These are phyloP conservation scores for Metschnikowia drakensbergensis DNA, from an alignment of 805 yeast species.

Conservation along the genomic window DNA sequence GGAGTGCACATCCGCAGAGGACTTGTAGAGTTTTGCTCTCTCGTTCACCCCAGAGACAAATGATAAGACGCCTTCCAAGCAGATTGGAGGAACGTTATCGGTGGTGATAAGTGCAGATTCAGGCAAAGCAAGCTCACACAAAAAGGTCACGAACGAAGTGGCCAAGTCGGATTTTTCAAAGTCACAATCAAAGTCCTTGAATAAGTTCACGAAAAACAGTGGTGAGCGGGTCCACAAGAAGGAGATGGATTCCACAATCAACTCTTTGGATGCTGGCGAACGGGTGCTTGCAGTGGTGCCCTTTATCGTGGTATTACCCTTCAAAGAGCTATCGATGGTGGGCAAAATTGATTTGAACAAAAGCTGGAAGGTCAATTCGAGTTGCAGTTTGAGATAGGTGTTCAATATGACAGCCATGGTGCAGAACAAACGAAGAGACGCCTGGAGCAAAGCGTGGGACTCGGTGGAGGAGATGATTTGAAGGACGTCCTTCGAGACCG, in stretches of 20 bases:
- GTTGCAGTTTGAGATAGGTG: constrained; percentile 66
- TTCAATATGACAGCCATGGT: constrained; percentile 68
- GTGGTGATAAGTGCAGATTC: constrained; percentile 79
- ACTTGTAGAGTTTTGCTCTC: constrained; percentile 33
- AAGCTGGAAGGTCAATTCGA: constrained; percentile 65
- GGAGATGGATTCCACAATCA: constrained; percentile 79
- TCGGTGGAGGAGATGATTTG: constrained; percentile 74
- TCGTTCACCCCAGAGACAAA: constrained; percentile 61
- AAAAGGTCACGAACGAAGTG: constrained; percentile 58
- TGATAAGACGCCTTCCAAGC: constrained; percentile 81
- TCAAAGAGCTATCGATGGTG: constrained; percentile 20
- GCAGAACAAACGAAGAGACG: constrained; percentile 71
- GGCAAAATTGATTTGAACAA: constrained; percentile 59
- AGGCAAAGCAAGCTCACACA: constrained; percentile 78
- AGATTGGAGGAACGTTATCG: constrained; percentile 86
- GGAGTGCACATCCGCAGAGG: constrained; percentile 18
- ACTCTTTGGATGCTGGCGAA: constrained; percentile 59
- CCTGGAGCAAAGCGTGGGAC: constrained; percentile 66
- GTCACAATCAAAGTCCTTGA: constrained; percentile 86
- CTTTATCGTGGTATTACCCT: constrained; percentile 12
- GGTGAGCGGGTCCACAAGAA: constrained; percentile 81
- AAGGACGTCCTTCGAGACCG: constrained; percentile 79
- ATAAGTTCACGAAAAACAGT: constrained; percentile 67
- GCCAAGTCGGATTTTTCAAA: constrained; percentile 80
- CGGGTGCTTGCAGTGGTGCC: constrained; percentile 19